phyloP scores from a whole-genome alignment of 768 basidiomycete species.

The Tricholoma bakamatsutake region DNA sequence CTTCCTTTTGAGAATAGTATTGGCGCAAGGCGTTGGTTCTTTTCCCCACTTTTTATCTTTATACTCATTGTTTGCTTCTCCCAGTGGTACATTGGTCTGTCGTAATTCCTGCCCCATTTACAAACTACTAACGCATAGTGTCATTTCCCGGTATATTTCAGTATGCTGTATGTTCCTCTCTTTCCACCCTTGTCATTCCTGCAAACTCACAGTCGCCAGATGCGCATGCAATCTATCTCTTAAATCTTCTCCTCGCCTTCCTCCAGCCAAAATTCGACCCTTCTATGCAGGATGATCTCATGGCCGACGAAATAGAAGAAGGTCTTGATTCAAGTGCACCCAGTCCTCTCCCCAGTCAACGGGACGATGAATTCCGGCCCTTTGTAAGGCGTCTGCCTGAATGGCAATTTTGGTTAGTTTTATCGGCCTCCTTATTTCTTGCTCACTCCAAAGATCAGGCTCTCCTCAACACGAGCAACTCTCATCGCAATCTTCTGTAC shows the following conservation, averaged over 20 bases:
- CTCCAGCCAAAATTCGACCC: conserved; percentile 98
- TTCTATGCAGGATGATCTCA: conserved; percentile 86
- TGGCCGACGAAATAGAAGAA: conserved; percentile 94
- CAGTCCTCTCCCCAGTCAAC: conserved; percentile 55
- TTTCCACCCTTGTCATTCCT: conserved; percentile 7
- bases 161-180: conserved; percentile 59
- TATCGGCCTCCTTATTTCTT: background rate
- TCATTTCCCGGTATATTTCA: conserved; percentile 16
- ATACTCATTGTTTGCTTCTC: conserved; percentile 5
- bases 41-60: background rate
- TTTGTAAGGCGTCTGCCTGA: conserved; percentile 94
- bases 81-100: conserved; percentile 92
- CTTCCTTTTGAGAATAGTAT: conserved; percentile 81
- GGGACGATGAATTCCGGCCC: conserved; percentile 94
- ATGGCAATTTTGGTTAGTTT: conserved; percentile 88
- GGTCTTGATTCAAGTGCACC: conserved; percentile 57
- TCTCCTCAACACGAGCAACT: conserved; percentile 86
- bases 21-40: conserved; percentile 80
- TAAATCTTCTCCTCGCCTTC: conserved; percentile 96
- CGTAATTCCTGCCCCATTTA: background rate
- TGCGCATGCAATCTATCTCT: conserved; percentile 90
- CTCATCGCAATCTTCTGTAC: conserved; percentile 78
- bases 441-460: conserved; percentile 44
- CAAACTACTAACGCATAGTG: background rate
- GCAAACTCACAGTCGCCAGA: conserved; percentile 35